Conservation (phyloP, 106 monocot genomes). For the Triglochin maritima region DNA sequence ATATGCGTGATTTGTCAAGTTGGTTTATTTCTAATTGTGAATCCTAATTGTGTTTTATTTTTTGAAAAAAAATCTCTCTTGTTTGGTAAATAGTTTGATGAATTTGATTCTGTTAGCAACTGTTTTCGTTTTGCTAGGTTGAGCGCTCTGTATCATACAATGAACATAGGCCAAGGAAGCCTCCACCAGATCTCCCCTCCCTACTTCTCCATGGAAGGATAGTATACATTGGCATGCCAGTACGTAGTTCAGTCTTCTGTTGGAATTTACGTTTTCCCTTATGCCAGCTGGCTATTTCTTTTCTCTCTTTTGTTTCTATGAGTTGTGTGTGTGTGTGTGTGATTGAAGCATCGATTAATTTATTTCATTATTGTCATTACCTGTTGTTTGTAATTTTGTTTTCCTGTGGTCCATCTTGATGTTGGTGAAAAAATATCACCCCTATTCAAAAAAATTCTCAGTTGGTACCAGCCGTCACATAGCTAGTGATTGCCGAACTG, state of each 20-base stretch:
- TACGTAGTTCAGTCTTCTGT: constrained; percentile 20
- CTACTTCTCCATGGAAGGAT: constrained; percentile 76
- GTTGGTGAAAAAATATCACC: neutral
- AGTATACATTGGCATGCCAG: constrained; percentile 90
- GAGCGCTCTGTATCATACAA: constrained; percentile 81
- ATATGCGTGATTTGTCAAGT: neutral
- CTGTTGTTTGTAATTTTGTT: too few species aligned
- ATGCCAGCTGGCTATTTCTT: constrained; percentile 2
- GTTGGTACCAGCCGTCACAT: constrained; percentile 90
- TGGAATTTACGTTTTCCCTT: neutral
- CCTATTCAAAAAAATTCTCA: constrained; percentile 11
- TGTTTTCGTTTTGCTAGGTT: constrained; percentile 28
- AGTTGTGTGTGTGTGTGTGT: too few species aligned
- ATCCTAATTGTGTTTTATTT: neutral
- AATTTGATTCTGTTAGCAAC: neutral
- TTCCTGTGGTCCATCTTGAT: neutral
- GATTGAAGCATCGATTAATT: too few species aligned
- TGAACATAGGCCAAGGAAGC: constrained; percentile 82
- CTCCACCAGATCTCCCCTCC: constrained; percentile 91
- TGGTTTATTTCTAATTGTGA: neutral
- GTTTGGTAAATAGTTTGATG: neutral
- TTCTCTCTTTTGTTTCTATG: neutral
- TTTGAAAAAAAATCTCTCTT: neutral
- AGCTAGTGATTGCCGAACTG: constrained; percentile 79
- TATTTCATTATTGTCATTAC: too few species aligned